Evolutionary conservation across 495 filamentous ascomycete genomes (phyloP).

Genomic region (Hypoxylon subgilvum): DNA sequence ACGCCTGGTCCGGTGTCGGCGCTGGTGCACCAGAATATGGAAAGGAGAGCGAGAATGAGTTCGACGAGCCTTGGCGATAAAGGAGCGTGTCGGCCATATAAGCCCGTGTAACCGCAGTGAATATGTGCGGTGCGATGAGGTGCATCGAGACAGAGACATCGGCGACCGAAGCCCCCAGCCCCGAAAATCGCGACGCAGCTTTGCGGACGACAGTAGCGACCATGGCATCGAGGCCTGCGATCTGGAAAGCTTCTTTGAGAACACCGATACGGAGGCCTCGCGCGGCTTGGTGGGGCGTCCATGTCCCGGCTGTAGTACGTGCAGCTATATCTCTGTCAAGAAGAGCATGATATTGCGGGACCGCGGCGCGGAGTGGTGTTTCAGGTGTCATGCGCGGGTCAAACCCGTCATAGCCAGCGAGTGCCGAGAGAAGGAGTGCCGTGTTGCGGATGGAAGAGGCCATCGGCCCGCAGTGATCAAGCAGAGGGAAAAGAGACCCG

Average conservation of each 20-base stretch:
- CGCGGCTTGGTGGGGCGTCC: slow-evolving; percentile 34
- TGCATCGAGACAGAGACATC: slow-evolving; percentile 58
- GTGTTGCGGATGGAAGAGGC: slow-evolving; percentile 50
- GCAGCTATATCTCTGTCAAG: slow-evolving; percentile 30
- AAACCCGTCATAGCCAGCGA: slow-evolving; percentile 58
- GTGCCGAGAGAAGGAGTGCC: slow-evolving; percentile 50
- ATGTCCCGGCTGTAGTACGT: slow-evolving; percentile 36
- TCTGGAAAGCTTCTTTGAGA: slow-evolving; percentile 51
- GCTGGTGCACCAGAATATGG: slow-evolving; percentile 14
- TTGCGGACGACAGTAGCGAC: slow-evolving; percentile 45
- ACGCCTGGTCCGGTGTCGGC: slow-evolving; percentile 40
- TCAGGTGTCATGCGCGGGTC: slow-evolving; percentile 51
- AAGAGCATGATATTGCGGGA: slow-evolving; percentile 44
- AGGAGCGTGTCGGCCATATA: slow-evolving; percentile 43
- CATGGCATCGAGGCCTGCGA: slow-evolving; percentile 40
- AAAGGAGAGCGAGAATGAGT: slow-evolving; percentile 41
- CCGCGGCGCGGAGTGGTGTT: slow-evolving; percentile 35
- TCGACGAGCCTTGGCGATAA: slow-evolving; percentile 26
- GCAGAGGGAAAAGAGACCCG: slow-evolving; percentile 44
- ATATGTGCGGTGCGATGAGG: slow-evolving; percentile 54
- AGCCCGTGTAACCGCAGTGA: slow-evolving; percentile 50
- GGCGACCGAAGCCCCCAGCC: slow-evolving; percentile 52
- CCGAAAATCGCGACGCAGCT: slow-evolving; percentile 47
- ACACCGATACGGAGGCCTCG: slow-evolving; percentile 52
- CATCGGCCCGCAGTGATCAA: slow-evolving; percentile 52